phyloP scores from a whole-genome alignment of 225 moss, liverwort and hornwort genomes.

The Physcomitrium patens region DNA sequence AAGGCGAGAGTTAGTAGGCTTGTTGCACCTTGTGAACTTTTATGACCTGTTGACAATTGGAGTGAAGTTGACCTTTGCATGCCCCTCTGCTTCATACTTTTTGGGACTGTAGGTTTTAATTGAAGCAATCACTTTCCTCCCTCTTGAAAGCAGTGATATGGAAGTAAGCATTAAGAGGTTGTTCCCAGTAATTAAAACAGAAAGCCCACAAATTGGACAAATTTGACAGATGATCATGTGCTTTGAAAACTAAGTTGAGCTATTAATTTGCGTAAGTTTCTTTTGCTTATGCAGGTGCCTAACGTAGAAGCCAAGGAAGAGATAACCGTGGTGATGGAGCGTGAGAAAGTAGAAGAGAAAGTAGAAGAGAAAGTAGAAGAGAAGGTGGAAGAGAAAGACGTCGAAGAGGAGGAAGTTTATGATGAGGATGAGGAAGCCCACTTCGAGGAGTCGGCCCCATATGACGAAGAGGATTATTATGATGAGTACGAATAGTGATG shows the following conservation, averaged over 20 bases:
- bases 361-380: conserved; percentile 21
- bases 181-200: too few species aligned
- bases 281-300: conserved; percentile 36
- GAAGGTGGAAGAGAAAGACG: conserved; percentile 33
- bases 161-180: too few species aligned
- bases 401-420: conserved; percentile 34
- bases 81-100: background rate
- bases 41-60: background rate
- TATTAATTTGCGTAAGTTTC: conserved; percentile 8
- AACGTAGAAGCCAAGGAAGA: conserved; percentile 48
- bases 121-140: background rate
- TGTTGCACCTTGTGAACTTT: background rate
- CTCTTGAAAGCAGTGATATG: too few species aligned
- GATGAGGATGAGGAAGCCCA: conserved; percentile 39
- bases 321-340: conserved; percentile 38
- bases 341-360: conserved; percentile 46
- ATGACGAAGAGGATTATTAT: conserved; percentile 41
- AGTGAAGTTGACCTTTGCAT: background rate
- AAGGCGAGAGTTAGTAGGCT: background rate
- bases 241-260: background rate
- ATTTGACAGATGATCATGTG: too few species aligned
- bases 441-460: background rate
- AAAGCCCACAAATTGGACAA: too few species aligned
- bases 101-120: background rate
- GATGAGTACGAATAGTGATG: conserved; percentile 45